Percentiles rank a stretch among this genome's conserved stretches.
Conservation (phyloP, 257 asterid species). For the Solanum bulbocastanum region DNA sequence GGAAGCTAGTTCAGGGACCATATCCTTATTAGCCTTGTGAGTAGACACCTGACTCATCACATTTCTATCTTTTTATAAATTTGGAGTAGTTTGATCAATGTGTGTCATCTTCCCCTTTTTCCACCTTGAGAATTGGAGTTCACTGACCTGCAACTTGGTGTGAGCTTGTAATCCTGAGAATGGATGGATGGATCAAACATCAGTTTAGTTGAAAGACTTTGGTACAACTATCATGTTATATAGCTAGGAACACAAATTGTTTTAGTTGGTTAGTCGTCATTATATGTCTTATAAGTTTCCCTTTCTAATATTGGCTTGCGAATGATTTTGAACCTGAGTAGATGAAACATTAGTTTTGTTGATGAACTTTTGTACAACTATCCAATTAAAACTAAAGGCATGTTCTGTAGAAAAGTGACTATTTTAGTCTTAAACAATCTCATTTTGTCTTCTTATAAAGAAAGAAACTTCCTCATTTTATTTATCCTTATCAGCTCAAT, state of each 20-base stretch:
- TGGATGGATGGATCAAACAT: not conserved
- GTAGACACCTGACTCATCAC: too few species aligned
- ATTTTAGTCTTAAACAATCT: too few species aligned
- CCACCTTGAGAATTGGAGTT: constrained; percentile 3
- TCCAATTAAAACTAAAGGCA: not conserved
- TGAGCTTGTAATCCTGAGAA: not conserved
- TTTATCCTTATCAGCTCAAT: too few species aligned
- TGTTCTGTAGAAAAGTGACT: too few species aligned
- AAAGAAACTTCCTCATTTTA: too few species aligned
- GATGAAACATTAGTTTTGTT: not conserved
- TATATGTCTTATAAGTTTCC: not conserved
- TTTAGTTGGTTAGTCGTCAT: not conserved
- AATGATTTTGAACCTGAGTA: not conserved
- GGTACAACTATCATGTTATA: not conserved
- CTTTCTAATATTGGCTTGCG: not conserved
- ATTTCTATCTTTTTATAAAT: too few species aligned
- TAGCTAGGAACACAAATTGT: not conserved
- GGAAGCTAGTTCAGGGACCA: too few species aligned
- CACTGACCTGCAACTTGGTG: constrained; percentile 32
- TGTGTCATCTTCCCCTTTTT: too few species aligned
- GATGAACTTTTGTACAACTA: not conserved
- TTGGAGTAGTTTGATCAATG: too few species aligned
- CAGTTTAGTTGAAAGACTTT: not conserved
- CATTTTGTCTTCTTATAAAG: too few species aligned
- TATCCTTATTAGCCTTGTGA: too few species aligned